Evolutionary conservation across 148 eudicot genomes (phyloP).

Genomic region (Rhododendron ovatum): DNA sequence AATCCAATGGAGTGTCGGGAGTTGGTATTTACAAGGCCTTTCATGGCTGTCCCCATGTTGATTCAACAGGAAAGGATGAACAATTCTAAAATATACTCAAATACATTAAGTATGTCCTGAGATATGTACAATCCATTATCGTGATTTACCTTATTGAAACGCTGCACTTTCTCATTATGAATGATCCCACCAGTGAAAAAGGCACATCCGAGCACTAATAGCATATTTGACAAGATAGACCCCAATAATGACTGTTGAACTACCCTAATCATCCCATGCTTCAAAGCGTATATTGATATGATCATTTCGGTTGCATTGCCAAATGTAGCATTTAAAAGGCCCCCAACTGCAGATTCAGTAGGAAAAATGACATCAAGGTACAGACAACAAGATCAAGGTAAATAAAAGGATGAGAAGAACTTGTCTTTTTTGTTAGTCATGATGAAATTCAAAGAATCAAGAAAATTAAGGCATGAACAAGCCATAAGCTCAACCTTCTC

Average conservation of each 20-base stretch:
- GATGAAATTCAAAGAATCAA: background rate
- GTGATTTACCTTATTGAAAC: constrained; percentile 66
- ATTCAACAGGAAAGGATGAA: constrained; percentile 1
- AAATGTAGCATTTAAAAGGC: constrained; percentile 95
- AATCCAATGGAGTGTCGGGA: background rate
- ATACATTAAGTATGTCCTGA: background rate
- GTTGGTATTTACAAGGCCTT: background rate
- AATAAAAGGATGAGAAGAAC: background rate
- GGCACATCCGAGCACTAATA: constrained; percentile 93
- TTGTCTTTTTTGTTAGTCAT: background rate
- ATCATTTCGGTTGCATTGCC: constrained; percentile 99
- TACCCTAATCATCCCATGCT: constrained; percentile 86
- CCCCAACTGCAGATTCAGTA: constrained; percentile 71
- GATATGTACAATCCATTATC: background rate
- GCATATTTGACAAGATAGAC: constrained; percentile 91
- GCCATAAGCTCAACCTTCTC: background rate
- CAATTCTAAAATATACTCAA: background rate
- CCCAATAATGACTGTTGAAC: constrained; percentile 91
- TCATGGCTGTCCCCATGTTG: background rate
- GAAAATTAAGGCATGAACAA: background rate
- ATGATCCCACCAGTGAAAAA: constrained; percentile 85
- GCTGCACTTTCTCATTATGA: constrained; percentile 64
- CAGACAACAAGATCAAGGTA: constrained; percentile 8
- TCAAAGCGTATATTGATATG: constrained; percentile 83
- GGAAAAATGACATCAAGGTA: constrained; percentile 12